Percentiles rank a stretch among this genome's conserved stretches.
phyloP scores from a whole-genome alignment of 1,139 yeast species.

The Geotrichum australiense region DNA sequence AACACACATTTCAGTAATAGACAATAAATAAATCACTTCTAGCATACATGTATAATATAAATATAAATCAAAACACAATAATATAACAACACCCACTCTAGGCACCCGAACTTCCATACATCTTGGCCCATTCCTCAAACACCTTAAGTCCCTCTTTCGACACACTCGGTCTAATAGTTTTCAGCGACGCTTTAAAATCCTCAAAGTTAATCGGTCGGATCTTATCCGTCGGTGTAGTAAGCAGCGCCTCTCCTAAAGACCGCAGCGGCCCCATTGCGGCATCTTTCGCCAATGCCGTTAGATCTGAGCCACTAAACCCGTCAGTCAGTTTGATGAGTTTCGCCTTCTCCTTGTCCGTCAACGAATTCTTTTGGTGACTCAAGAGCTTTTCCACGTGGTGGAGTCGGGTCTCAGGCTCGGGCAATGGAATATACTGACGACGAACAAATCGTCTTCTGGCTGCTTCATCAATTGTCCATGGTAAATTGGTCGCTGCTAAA shows the following conservation, averaged over 20 bases:
- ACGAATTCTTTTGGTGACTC: conserved; percentile 61
- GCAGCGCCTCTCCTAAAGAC: conserved; percentile 78
- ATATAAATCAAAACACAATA: not conserved
- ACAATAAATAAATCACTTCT: not conserved
- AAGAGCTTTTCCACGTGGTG: conserved; percentile 67
- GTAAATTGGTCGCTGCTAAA: conserved; percentile 91
- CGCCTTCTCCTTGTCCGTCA: conserved; percentile 56
- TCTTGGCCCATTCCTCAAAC: conserved; percentile 83
- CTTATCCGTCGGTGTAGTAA: conserved; percentile 77
- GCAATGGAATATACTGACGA: conserved; percentile 89
- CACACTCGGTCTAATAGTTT: conserved; percentile 87
- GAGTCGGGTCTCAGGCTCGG: conserved; percentile 75
- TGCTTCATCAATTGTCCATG: conserved; percentile 98
- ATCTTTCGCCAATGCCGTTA: conserved; percentile 92
- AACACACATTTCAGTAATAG: not conserved
- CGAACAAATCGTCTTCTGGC: conserved; percentile 92
- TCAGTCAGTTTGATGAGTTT: conserved; percentile 57
- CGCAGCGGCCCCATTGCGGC: conserved; percentile 98
- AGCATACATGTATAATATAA: not conserved
- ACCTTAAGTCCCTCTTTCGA: conserved; percentile 71
- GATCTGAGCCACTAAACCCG: conserved; percentile 89
- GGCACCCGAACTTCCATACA: conserved; percentile 93
- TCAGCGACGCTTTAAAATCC: conserved; percentile 74
- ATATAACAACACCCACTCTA: conserved; percentile 50
- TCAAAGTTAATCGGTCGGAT: conserved; percentile 71